Evolutionary conservation across 257 asterid genomes (phyloP).

Genomic region (Solanum appendiculatum): DNA sequence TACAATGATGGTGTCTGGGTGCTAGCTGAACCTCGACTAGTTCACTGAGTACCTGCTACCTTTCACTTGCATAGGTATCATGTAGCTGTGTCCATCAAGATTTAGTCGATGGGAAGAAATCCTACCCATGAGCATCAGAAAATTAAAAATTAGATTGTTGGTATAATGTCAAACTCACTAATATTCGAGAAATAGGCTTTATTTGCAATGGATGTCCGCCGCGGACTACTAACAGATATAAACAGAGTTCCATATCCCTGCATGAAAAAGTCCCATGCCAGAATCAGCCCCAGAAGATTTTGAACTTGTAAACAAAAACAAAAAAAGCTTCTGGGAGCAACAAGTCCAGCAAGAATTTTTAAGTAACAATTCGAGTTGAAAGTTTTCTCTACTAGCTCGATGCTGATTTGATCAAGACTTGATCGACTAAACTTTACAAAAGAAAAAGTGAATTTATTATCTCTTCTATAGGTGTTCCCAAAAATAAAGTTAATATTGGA

Average conservation of each 20-base stretch:
- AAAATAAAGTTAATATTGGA: not conserved
- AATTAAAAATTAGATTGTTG: not conserved
- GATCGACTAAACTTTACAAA: not conserved
- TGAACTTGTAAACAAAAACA: not conserved
- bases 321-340: not conserved
- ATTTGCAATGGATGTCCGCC: not conserved
- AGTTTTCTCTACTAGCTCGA: not conserved
- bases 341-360: not conserved
- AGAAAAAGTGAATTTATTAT: not conserved
- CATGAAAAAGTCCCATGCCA: not conserved
- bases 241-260: conserved; percentile 92
- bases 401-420: not conserved
- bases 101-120: not conserved
- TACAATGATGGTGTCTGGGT: not conserved
- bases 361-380: not conserved
- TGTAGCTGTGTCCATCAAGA: not conserved
- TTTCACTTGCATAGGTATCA: not conserved
- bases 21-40: not conserved
- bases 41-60: not conserved
- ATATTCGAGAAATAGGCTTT: not conserved
- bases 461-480: not conserved
- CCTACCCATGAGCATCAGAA: not conserved
- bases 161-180: not conserved
- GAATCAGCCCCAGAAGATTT: not conserved
- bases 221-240: not conserved